These are phyloP conservation scores for Aureobasidium musti DNA, from an alignment of 2,329 filamentous ascomycete species.

Conservation along the genomic window DNA sequence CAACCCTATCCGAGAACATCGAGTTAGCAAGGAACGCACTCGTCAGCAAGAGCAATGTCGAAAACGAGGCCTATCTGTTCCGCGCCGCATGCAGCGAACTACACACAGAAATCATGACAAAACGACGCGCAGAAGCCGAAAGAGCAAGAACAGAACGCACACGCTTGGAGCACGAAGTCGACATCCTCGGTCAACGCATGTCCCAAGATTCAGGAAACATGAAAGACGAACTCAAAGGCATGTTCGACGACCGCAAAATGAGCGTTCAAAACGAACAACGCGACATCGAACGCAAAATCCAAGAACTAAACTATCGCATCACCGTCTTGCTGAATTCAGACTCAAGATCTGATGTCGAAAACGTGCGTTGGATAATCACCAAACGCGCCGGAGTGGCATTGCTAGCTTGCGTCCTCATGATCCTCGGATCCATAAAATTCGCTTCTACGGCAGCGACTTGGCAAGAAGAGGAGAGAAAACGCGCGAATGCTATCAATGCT, in stretches of 20 bases:
- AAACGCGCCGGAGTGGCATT: slow-evolving; percentile 64
- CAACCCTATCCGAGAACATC: slow-evolving; percentile 74
- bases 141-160: slow-evolving; percentile 79
- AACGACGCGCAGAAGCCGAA: slow-evolving; percentile 74
- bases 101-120: slow-evolving; percentile 79
- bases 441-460: slow-evolving; percentile 46
- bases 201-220: slow-evolving; percentile 79
- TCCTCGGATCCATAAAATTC: slow-evolving; percentile 47
- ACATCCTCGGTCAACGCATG: slow-evolving; percentile 81
- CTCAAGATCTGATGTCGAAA: slow-evolving; percentile 87
- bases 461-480: slow-evolving; percentile 45
- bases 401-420: slow-evolving; percentile 50
- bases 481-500: slow-evolving; percentile 31
- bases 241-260: slow-evolving; percentile 97
- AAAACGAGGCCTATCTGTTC: slow-evolving; percentile 94
- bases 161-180: slow-evolving; percentile 89
- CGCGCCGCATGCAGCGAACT: slow-evolving; percentile 91
- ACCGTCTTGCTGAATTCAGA: slow-evolving; percentile 87
- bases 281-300: slow-evolving; percentile 80
- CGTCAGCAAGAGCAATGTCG: slow-evolving; percentile 87
- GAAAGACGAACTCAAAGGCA: slow-evolving; percentile 88
- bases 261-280: slow-evolving; percentile 85
- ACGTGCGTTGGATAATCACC: slow-evolving; percentile 80
- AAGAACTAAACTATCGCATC: slow-evolving; percentile 96
- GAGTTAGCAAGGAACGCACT: slow-evolving; percentile 76